Percentiles rank a stretch among this genome's conserved stretches.
phyloP scores from a whole-genome alignment of 371 early-diverging fungal species.

The Blakeslea trispora region DNA sequence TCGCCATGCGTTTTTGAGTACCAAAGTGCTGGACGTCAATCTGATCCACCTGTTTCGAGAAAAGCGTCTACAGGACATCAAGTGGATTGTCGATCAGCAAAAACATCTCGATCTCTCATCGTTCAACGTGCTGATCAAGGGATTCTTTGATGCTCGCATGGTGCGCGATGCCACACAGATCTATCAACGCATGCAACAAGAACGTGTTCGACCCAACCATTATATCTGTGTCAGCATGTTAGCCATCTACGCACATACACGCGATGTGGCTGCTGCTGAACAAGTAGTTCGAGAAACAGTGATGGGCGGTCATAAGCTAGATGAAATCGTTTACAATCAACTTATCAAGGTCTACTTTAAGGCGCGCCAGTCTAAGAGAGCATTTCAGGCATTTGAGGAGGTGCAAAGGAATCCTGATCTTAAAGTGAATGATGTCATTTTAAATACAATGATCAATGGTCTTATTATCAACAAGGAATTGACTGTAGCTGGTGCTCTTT shows the following conservation, averaged over 20 bases:
- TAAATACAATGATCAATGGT: slow-evolving; percentile 53
- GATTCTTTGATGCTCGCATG: slow-evolving; percentile 29
- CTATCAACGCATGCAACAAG: slow-evolving; percentile 37
- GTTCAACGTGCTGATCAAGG: slow-evolving; percentile 41
- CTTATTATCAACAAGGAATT: slow-evolving; percentile 43
- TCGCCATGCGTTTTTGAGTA: slow-evolving; percentile 24
- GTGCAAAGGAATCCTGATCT: slow-evolving; percentile 34
- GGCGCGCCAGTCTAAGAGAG: slow-evolving; percentile 25
- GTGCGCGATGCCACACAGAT: slow-evolving; percentile 28
- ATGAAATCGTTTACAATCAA: slow-evolving; percentile 39
- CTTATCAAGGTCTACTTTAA: slow-evolving; percentile 50
- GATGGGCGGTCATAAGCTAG: slow-evolving; percentile 29
- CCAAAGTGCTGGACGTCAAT: slow-evolving; percentile 33
- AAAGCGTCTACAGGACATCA: slow-evolving; percentile 22
- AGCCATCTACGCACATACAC: slow-evolving; percentile 31
- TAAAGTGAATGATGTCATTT: slow-evolving; percentile 36
- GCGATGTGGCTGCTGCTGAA: slow-evolving; percentile 36
- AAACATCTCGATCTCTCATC: slow-evolving; percentile 24
- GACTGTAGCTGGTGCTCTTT: slow-evolving; percentile 33
- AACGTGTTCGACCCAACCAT: slow-evolving; percentile 28
- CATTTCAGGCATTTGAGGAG: slow-evolving; percentile 36
- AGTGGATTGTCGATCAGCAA: slow-evolving; percentile 25
- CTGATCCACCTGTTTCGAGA: slow-evolving; percentile 32
- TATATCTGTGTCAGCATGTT: slow-evolving; percentile 36
- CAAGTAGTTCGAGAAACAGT: slow-evolving; percentile 29